phyloP scores from a whole-genome alignment of 2,329 filamentous ascomycete species.

The Arthrinium puccinioides region DNA sequence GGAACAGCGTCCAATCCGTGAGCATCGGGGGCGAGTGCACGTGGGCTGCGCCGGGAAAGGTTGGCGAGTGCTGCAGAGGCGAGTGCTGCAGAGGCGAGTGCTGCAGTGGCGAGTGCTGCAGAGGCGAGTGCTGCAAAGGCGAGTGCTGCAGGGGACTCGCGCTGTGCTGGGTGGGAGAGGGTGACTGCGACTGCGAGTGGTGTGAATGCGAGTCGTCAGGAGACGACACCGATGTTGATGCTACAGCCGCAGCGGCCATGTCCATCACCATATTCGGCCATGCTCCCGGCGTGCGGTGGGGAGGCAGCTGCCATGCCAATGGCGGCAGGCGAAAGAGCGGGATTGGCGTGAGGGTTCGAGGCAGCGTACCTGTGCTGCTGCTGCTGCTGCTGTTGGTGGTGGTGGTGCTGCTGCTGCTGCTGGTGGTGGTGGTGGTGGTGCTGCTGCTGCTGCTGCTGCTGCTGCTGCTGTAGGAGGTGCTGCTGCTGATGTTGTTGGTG shows the following conservation, averaged over 20 bases:
- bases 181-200: conserved; percentile 35
- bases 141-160: conserved; percentile 49
- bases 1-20: conserved; percentile 56
- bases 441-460: too few species aligned
- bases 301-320: conserved; percentile 24
- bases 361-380: conserved; percentile 47
- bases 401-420: too few species aligned
- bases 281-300: conserved; percentile 31
- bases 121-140: conserved; percentile 49
- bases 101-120: too few species aligned
- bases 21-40: conserved; percentile 40
- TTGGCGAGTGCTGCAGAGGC: conserved; percentile 46
- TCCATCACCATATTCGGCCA: conserved; percentile 45
- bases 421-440: too few species aligned
- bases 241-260: conserved; percentile 36
- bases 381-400: too few species aligned
- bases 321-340: conserved; percentile 27
- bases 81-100: conserved; percentile 41
- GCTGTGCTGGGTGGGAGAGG: conserved; percentile 39
- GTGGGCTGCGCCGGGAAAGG: conserved; percentile 39
- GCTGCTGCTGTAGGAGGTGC: too few species aligned
- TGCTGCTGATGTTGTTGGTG: too few species aligned
- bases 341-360: conserved; percentile 29
- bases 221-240: conserved; percentile 40
- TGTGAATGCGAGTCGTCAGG: conserved; percentile 37